Evolutionary conservation across 768 basidiomycete genomes (phyloP), one percentile per base, ranked within the genome.

Genomic region (Tulasnella sp.): DNA sequence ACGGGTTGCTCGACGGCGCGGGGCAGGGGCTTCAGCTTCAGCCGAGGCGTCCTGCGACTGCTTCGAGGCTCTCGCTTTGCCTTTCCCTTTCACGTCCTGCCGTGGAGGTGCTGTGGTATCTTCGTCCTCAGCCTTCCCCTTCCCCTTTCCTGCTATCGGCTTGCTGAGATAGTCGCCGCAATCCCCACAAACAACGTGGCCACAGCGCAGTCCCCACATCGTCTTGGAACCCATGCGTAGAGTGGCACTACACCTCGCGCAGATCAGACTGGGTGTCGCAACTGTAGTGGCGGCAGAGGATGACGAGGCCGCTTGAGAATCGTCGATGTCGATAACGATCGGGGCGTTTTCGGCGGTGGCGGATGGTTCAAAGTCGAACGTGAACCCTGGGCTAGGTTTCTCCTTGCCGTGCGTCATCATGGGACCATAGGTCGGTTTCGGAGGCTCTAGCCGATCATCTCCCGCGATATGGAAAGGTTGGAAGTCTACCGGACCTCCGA

Each of bases 171-270:
- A 40, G 39, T 76, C 48, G 5, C 48, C 35, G 40, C 75, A 76
- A 15, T 32, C 57, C 15, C 57, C 57, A 42, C 75, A 76, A 20
- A 76, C 48, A 26, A 67, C 51, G 55, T 76, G 75, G 18, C 51
- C 75, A 29, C 75, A 76, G 32, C 75, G 48, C 37, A 76, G 35
- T 3, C 48, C 55, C 75, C 75, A 76, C 75, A 76, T 76, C 18
- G 37, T 67, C 11, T 57, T 46, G 29, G 75, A 61, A 29, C 75
- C 75, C 37, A 67, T 42, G 35, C 48, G 55, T 39, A 76, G 32
- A 5, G 51, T 39, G 0, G 55, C n/a, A 32, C 35, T 61, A 18
- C 75, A 76, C 37, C 75, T 46, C 16, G 75, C 26, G 40, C 75
- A 76, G 11, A 76, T 39, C 29, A 76, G 75, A 39, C 46, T 61